Evolutionary conservation across 805 yeast genomes (phyloP).

Genomic region (Starmera pachycereana): DNA sequence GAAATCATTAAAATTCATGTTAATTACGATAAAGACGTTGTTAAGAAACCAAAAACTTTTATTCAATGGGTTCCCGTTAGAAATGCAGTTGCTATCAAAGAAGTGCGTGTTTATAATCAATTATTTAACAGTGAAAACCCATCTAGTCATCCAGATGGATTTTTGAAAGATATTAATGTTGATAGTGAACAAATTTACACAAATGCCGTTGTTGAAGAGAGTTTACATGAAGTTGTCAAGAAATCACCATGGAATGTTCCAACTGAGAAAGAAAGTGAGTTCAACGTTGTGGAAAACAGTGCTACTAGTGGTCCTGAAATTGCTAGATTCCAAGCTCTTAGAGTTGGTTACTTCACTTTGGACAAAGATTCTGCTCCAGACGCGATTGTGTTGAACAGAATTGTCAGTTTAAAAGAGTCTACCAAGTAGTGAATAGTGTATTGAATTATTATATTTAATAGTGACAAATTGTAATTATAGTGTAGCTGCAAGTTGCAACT

Average conservation of each 20-base stretch:
- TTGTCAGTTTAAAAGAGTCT: conserved; percentile 83
- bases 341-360: conserved; percentile 91
- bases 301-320: conserved; percentile 55
- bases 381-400: conserved; percentile 70
- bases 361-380: conserved; percentile 66
- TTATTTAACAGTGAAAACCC: conserved; percentile 91
- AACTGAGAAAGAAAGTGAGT: conserved; percentile 47
- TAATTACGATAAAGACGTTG: conserved; percentile 59
- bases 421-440: conserved; percentile 24
- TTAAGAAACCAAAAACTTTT: conserved; percentile 73
- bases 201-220: conserved; percentile 68
- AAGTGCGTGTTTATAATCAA: conserved; percentile 81
- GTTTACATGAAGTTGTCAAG: conserved; percentile 54
- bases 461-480: no score
- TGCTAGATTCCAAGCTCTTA: conserved; percentile 95
- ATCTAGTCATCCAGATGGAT: conserved; percentile 78
- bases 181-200: conserved; percentile 61
- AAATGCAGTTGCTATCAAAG: conserved; percentile 56
- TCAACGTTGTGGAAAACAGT: conserved; percentile 57
- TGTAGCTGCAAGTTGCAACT: no score
- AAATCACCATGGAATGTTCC: conserved; percentile 70
- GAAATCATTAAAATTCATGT: conserved; percentile 63
- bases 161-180: conserved; percentile 70
- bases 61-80: conserved; percentile 92
- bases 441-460: background rate